Evolutionary conservation across 148 eudicot genomes (phyloP), one percentile per base, ranked within the genome.

Genomic region (Heliosperma pusillum): DNA sequence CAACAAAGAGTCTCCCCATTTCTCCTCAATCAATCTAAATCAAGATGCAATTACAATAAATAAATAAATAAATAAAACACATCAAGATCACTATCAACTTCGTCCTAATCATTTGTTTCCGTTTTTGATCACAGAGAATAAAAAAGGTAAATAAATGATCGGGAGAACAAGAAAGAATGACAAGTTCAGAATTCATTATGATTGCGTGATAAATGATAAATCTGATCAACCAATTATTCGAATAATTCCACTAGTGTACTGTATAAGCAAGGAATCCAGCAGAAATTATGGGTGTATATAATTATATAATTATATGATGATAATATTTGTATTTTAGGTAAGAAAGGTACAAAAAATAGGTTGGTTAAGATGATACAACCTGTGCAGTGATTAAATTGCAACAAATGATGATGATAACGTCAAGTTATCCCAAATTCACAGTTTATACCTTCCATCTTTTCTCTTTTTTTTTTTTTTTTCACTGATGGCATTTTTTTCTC

Each of bases 1-100:
- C 83, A 76, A 82, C 83, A 83, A 89, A 91, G 33, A 89, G 42
- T 72, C 93, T 84, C 56, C 96, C 96, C 96, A 89, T 89, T 33
- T 82, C 30, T 69, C 74, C 55, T 75, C 76, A 70, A 70, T 65
- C 53, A 24, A 55, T 53, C 64, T 61, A 12, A 75, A 55, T 12
- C 70, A 74, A 22, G 36, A 59, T 21, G 0, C 13, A 10, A 30
- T 25, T 13, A 57, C 25, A 36, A 55, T 5, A 8, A 36, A 30
- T 11, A 45, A 55, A 27, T 24, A 5, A 33, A 33, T 13, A 20
- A n/a, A n/a, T n/a, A n/a, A n/a, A n/a, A 19, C 5, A 71, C 3
- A 71, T 5, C 19, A 33, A n/a, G n/a, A n/a, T n/a, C n/a, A n/a
- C n/a, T n/a, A n/a, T n/a, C n/a, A n/a, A n/a, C n/a, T n/a, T n/a